Percentiles rank a stretch among this genome's conserved stretches.
These are phyloP conservation scores for Trichoderma guizhouense DNA, from an alignment of 2,329 filamentous ascomycete genomes.

Conservation along the genomic window DNA sequence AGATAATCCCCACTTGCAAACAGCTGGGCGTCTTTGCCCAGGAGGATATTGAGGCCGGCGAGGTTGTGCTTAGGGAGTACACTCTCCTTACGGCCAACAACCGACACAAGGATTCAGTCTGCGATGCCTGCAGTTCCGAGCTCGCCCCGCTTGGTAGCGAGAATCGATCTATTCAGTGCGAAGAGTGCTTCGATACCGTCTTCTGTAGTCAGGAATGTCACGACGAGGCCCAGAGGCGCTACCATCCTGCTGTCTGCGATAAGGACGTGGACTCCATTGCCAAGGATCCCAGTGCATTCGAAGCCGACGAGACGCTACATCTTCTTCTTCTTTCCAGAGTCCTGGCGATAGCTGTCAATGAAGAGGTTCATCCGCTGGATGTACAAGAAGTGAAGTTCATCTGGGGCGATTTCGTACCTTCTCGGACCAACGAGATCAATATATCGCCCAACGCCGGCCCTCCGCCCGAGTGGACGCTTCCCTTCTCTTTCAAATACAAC, in stretches of 20 bases:
- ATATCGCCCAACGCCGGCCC: slow-evolving; percentile 53
- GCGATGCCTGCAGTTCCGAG: slow-evolving; percentile 80
- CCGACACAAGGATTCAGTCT: slow-evolving; percentile 78
- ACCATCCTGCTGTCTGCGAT: slow-evolving; percentile 64
- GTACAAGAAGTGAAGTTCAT: slow-evolving; percentile 63
- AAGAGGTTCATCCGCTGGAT: slow-evolving; percentile 61
- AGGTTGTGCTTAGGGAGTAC: slow-evolving; percentile 75
- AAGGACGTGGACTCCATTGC: slow-evolving; percentile 64
- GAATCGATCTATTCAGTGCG: slow-evolving; percentile 50
- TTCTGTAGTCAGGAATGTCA: slow-evolving; percentile 62
- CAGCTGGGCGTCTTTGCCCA: slow-evolving; percentile 91
- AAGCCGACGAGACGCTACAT: slow-evolving; percentile 60
- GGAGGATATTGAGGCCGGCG: slow-evolving; percentile 72
- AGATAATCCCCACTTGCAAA: slow-evolving; percentile 57
- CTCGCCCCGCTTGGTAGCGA: slow-evolving; percentile 59
- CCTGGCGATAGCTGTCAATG: slow-evolving; percentile 60
- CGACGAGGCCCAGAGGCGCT: slow-evolving; percentile 54
- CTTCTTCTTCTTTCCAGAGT: slow-evolving; percentile 60
- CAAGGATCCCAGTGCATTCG: slow-evolving; percentile 58
- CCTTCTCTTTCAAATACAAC: slow-evolving; percentile 75
- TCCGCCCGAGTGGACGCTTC: slow-evolving; percentile 63
- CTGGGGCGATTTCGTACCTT: slow-evolving; percentile 64
- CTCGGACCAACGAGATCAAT: slow-evolving; percentile 51
- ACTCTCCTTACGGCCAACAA: slow-evolving; percentile 88
- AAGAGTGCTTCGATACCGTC: slow-evolving; percentile 62